Percentiles rank a stretch among this genome's conserved stretches.
These are phyloP conservation scores for Cercospora sojina DNA, from an alignment of 2,329 filamentous ascomycete genomes.

Conservation along the genomic window DNA sequence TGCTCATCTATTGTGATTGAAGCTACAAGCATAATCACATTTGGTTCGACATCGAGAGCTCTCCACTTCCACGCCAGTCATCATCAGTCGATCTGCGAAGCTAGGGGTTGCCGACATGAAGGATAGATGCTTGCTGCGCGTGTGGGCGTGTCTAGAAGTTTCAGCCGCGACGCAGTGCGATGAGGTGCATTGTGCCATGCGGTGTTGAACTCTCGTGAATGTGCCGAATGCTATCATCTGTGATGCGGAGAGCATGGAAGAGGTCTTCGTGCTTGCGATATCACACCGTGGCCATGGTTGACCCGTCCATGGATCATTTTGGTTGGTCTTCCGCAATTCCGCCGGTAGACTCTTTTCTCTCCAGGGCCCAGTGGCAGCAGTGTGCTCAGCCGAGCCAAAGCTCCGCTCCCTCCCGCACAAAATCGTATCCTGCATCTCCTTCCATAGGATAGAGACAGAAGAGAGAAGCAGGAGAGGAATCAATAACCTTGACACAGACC, in stretches of 20 bases:
- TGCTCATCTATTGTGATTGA: neutral
- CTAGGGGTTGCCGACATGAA: neutral
- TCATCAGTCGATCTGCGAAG: neutral
- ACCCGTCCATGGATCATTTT: neutral
- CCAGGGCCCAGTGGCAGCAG: too few relatives aligned
- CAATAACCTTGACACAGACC: slow-evolving; percentile 4
- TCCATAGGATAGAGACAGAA: neutral
- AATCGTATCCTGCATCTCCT: neutral
- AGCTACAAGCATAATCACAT: neutral
- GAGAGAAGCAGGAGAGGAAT: neutral
- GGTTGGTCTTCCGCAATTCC: neutral
- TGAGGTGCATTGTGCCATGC: neutral
- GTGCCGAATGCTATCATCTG: neutral
- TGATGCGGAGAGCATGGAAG: too few relatives aligned
- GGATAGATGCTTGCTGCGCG: neutral
- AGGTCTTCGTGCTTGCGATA: neutral
- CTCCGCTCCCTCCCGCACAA: neutral
- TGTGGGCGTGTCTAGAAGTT: neutral
- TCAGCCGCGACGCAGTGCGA: neutral
- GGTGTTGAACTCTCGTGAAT: neutral
- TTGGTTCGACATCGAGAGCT: neutral
- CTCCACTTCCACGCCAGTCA: neutral
- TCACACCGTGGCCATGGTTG: too few relatives aligned
- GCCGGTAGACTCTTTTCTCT: too few relatives aligned
- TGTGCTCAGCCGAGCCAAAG: neutral